Evolutionary conservation across 148 eudicot genomes (phyloP), one percentile per base, ranked within the genome.

Genomic region (Rhododendron ovatum): DNA sequence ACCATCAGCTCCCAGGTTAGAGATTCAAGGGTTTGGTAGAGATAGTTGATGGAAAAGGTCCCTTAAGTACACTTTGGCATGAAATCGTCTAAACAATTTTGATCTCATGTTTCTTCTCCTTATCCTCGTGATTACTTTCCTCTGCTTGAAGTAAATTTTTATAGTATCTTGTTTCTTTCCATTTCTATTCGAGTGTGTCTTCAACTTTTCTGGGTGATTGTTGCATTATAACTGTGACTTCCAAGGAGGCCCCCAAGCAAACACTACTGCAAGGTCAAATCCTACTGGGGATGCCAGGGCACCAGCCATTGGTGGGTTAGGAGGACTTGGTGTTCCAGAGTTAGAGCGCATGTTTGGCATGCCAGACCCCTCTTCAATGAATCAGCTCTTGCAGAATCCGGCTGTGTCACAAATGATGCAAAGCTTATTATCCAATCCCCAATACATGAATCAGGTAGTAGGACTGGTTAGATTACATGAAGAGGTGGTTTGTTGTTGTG

Each of bases 341-440:
- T 85, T 94, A 87, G 96, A 92, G 67, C 88, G 84, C 63, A 88
- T 89, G 90, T 69, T 89, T 87, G 93, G 93, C 85, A 84, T 87
- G 82, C 91, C 91, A 30, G 95, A 94, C 89, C 89, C 98, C 78
- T 88, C 98, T 71, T 69, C 89, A 78, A 67, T 93, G 90, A 89
- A 85, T 86, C 95, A 96, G 81, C 82, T 96, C 15, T 63, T 96
- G 95, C 96, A 95, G 93, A 93, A 95, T 90, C 99, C 99, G 48
- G 98, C 96, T 67, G 89, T 96, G 84, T 90, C 99, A 28, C 99
- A 96, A 91, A 96, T 96, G 98, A 96, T 94, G 95, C 96, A 95
- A 80, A 95, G 91, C 88, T 84, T 96, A 73, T 93, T 96, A 77
- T 96, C 99, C 26, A 93, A 95, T 87, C 99, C 99, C 80, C 92